These are phyloP conservation scores for Cylindrodendrum hubeiense DNA, from an alignment of 2,329 filamentous ascomycete genomes.

Conservation along the genomic window DNA sequence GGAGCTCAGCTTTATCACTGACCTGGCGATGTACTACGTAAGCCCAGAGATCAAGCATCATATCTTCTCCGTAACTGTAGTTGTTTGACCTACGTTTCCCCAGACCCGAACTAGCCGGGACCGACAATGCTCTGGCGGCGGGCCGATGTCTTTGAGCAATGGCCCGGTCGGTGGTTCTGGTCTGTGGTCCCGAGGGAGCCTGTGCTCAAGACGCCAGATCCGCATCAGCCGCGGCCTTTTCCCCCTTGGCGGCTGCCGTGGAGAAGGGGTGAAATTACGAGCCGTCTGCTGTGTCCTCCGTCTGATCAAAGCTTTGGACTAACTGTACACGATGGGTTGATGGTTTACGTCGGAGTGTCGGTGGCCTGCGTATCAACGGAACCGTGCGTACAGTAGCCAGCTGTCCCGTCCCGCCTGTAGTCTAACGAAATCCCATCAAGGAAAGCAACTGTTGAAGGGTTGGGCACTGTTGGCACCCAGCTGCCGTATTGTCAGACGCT, in stretches of 20 bases:
- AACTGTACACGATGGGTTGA: background rate
- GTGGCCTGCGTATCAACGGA: background rate
- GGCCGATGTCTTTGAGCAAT: background rate
- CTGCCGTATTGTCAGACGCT: background rate
- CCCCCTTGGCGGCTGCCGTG: background rate
- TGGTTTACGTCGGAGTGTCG: background rate
- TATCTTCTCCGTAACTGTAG: background rate
- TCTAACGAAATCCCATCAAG: no score
- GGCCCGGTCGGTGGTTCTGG: background rate
- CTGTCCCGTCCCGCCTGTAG: background rate
- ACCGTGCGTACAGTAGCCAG: background rate
- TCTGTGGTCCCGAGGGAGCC: background rate
- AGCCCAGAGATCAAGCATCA: no score
- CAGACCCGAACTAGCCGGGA: background rate
- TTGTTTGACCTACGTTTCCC: background rate
- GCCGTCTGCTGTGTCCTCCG: slow-evolving; percentile 5
- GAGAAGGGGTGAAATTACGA: slow-evolving; percentile 2
- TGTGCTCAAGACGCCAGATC: background rate
- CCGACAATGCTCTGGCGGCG: background rate
- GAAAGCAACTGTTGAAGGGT: background rate
- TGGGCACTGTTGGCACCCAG: background rate
- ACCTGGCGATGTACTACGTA: no score
- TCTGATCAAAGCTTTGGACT: background rate
- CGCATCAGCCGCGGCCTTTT: slow-evolving; percentile 8
- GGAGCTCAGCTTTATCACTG: background rate